Base-by-base conservation (phyloP, 176 grass and related monocot species). In the Cocos nucifera region DNA sequence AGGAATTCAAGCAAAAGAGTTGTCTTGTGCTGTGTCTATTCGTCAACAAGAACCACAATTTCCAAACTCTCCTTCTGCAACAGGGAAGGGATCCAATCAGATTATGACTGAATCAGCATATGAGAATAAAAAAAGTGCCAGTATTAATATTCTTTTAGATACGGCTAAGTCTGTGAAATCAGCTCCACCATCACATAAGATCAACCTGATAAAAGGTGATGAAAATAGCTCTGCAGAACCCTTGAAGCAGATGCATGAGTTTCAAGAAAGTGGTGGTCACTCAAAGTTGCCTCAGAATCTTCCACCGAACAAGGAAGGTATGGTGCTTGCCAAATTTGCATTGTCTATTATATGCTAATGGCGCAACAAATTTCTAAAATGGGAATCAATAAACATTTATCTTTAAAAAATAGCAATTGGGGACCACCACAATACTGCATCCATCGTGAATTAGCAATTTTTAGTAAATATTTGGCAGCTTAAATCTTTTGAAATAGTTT, bases 61-160 rank as follows among this genome's bases (percentile, higher is more conserved):
- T 25, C 70, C 27, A 26, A 32, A 60, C 54, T 73, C 59, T 73
- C 18, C 58, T 35, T 55, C 70, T 73, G 70, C 50, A 24, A 73
- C 19, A 6, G 70, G 59, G 49, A 73, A 73, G 62, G 70, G 59
- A 54, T 63, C 57, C 19, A 64, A 63, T 49, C 70, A 73, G 51
- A n/a, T 64, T 61, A 56, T 73, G 20, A 6, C 8, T 39, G 59
- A 60, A 15, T 50, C 28, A 12, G 4, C 26, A 56, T 23, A 20
- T 22, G 51, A 63, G 15, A 64, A 44, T 24, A 73, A 64, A 73
- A 62, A 23, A 73, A 57, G 24, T 35, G 22, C 50, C 4, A 53
- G 70, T 48, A 73, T 64, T 26, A 56, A 57, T 20, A 73, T 73
- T 35, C 17, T 0, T 19, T 61, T 56, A n/a, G 70, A 63, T 49